Evolutionary conservation across 257 asterid genomes (phyloP), one percentile per base, ranked within the genome.

Genomic region (Ajuga chamaepitys): DNA sequence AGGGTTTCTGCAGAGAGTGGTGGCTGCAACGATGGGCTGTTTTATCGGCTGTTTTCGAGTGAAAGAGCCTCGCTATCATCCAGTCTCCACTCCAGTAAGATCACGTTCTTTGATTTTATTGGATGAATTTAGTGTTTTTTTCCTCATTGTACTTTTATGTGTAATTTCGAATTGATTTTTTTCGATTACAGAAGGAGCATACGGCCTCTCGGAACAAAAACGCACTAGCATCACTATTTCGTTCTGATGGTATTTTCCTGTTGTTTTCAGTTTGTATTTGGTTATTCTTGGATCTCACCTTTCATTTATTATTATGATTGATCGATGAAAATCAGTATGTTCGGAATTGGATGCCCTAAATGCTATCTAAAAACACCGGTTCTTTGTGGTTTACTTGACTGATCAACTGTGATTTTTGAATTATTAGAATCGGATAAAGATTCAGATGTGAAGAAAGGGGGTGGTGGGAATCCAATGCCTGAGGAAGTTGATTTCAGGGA

Each of bases 21-120:
- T 62, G 25, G 64, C 71, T 7, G 88, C 83, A 7, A 71, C 79
- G 2, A 84, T 88, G 95, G 75, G 85, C n/a, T 88, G 91, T 58
- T 70, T 88, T 35, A 74, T 82, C 62, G 76, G 79, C 51, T 88
- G 96, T 67, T 80, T 88, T 34, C 75, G 88, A 13, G 48, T 80
- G 32, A 83, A 73, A 66, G 77, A 80, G 44, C 51, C 82, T 22
- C 72, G 55, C 4, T 44, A 74, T 26, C 80, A 59, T 51, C 68
- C 62, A 24, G 62, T 59, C 2, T 18, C 71, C 10, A 42, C 61
- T 17, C 64, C 73, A 55, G 82, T 73, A 51, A 32, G 68, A 48
- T 52, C 16, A n/a, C n/a, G n/a, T n/a, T 30, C 34, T 45, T 46
- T 9, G 7, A 2, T 5, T 50, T 47, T 62, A 7, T 25, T 6